Conservation (phyloP, 176 grass and related monocot genomes). For the Zizania latifolia region DNA sequence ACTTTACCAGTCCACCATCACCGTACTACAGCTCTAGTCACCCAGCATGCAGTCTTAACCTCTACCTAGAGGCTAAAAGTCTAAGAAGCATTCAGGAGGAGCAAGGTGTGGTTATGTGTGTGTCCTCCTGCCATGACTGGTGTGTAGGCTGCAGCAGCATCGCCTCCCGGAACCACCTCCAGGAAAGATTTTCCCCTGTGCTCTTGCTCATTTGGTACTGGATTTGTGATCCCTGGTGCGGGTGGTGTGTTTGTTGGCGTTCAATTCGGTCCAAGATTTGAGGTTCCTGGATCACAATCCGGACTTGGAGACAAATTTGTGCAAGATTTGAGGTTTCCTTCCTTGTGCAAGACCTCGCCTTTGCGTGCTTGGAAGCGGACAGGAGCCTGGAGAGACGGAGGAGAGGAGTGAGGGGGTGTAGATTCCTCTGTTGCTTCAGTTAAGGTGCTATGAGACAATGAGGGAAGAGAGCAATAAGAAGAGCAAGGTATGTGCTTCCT, state of each 20-base stretch:
- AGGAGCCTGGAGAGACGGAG: background rate
- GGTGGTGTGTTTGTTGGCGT: background rate
- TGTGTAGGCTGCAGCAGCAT: background rate
- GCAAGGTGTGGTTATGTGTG: background rate
- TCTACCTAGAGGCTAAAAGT: conserved; percentile 25
- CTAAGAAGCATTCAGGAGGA: conserved; percentile 9
- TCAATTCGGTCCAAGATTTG: conserved; percentile 4
- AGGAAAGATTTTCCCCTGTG: background rate
- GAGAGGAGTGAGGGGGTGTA: background rate
- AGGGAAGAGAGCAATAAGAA: conserved; percentile 67
- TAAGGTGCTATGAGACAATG: conserved; percentile 58
- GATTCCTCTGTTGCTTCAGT: background rate
- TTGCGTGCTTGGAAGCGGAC: background rate
- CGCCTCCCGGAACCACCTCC: background rate
- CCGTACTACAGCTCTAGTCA: background rate
- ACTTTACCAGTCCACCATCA: conserved; percentile 8
- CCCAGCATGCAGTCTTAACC: conserved; percentile 3
- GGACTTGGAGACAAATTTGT: background rate
- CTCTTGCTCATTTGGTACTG: too few species aligned
- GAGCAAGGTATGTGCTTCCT: conserved; percentile 61
- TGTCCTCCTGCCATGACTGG: background rate
- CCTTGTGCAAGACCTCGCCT: background rate
- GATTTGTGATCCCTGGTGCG: conserved; percentile 25
- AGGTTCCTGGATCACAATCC: background rate
- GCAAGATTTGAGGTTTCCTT: conserved; percentile 39